phyloP scores from a whole-genome alignment of 768 basidiomycete species.

The Mycena olivaceomarginata region DNA sequence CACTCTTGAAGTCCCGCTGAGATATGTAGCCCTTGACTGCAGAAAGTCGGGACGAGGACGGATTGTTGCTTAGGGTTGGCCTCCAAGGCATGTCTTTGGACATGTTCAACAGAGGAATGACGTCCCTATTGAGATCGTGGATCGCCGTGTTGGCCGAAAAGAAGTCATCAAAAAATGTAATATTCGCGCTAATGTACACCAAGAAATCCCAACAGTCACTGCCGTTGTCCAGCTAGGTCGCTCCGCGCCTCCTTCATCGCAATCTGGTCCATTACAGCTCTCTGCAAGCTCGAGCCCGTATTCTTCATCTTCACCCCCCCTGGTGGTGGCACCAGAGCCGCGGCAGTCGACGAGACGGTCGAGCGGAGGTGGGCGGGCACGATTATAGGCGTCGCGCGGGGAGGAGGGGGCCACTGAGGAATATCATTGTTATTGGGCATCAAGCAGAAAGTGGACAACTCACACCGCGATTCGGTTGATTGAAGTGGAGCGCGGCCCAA shows the following conservation, averaged over 20 bases:
- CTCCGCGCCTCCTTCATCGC: slow-evolving; percentile 85
- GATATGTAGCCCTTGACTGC: slow-evolving; percentile 71
- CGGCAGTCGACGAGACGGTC: slow-evolving; percentile 42
- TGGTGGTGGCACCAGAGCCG: slow-evolving; percentile 36
- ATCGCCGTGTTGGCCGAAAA: background rate
- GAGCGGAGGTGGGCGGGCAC: slow-evolving; percentile 79
- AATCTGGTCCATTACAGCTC: slow-evolving; percentile 83
- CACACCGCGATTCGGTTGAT: slow-evolving; percentile 88
- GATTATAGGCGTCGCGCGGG: slow-evolving; percentile 85
- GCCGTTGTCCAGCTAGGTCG: slow-evolving; percentile 57
- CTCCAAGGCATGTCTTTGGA: slow-evolving; percentile 61
- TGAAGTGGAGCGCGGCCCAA: slow-evolving; percentile 93
- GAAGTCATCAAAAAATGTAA: background rate
- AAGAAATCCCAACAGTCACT: background rate
- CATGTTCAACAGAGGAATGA: slow-evolving; percentile 46
- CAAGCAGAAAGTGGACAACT: slow-evolving; percentile 53
- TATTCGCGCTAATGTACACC: slow-evolving; percentile 8
- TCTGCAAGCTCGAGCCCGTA: slow-evolving; percentile 79
- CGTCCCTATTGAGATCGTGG: background rate
- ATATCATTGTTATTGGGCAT: background rate
- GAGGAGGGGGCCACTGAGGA: slow-evolving; percentile 88
- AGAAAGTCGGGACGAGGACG: slow-evolving; percentile 56
- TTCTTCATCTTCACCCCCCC: slow-evolving; percentile 58
- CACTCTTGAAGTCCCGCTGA: slow-evolving; percentile 58
- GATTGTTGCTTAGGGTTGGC: slow-evolving; percentile 50